These are phyloP conservation scores for Prunus mira DNA, from an alignment of 306 rosid genomes.

Conservation along the genomic window DNA sequence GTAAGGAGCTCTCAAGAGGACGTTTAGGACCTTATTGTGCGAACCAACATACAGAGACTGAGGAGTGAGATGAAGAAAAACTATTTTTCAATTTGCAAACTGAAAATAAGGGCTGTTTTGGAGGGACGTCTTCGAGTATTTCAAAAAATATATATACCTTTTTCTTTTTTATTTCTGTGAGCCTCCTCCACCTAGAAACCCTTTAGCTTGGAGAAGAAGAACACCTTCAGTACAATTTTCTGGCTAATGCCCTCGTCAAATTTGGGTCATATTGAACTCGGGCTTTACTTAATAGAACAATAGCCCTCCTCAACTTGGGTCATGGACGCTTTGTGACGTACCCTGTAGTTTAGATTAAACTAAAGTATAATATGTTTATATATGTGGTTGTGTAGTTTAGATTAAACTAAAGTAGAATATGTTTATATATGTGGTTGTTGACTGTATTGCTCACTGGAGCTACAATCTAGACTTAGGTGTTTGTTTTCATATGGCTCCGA, in stretches of 20 bases:
- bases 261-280: neutral
- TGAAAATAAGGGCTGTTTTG: neutral
- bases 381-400: too few relatives aligned
- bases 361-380: too few relatives aligned
- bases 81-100: neutral
- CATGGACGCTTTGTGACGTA: too few relatives aligned
- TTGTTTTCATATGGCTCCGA: too few relatives aligned
- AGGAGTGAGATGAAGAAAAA: neutral
- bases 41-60: constrained; percentile 43
- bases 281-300: neutral
- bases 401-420: too few relatives aligned
- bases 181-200: neutral
- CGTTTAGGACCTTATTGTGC: neutral
- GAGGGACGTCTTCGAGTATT: neutral
- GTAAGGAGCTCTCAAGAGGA: neutral
- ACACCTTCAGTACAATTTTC: neutral
- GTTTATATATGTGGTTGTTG: too few relatives aligned
- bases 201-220: neutral
- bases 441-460: too few relatives aligned
- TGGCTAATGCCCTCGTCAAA: neutral
- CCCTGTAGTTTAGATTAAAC: too few relatives aligned
- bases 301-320: neutral
- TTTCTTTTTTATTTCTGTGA: neutral
- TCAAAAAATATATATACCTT: neutral
- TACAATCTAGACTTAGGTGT: too few relatives aligned